Evolutionary conservation across 2,329 filamentous ascomycete genomes (phyloP).

Genomic region (Penicillium sp.): DNA sequence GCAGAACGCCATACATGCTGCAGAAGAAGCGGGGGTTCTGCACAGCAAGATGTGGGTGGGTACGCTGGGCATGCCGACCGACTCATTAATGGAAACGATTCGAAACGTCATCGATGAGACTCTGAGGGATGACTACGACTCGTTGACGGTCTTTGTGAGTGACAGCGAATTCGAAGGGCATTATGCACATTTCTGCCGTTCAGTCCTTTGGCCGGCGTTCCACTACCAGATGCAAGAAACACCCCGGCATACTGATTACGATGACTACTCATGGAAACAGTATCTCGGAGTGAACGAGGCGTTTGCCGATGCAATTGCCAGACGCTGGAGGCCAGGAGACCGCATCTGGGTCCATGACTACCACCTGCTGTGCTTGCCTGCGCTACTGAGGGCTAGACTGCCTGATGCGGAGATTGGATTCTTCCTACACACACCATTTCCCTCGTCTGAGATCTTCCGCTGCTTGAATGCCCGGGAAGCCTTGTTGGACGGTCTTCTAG

Average conservation of each 20-base stretch:
- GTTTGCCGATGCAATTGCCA: conserved; percentile 84
- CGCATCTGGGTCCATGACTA: conserved; percentile 96
- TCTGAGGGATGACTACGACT: conserved; percentile 77
- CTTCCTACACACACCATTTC: conserved; percentile 92
- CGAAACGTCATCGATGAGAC: conserved; percentile 81
- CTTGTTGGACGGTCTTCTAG: conserved; percentile 86
- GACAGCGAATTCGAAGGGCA: conserved; percentile 93
- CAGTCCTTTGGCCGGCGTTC: conserved; percentile 94
- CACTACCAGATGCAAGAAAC: conserved; percentile 97
- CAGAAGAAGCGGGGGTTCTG: conserved; percentile 67
- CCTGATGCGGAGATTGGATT: conserved; percentile 93
- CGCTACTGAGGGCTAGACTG: conserved; percentile 77
- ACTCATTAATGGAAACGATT: conserved; percentile 73
- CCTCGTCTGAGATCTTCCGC: conserved; percentile 91
- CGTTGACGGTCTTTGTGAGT: conserved; percentile 78
- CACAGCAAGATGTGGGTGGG: conserved; percentile 83
- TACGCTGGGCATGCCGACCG: conserved; percentile 89
- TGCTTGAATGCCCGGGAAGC: conserved; percentile 82
- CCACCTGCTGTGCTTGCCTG: conserved; percentile 83
- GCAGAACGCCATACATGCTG: conserved; percentile 82
- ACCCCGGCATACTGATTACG: conserved; percentile 94
- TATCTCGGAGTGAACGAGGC: conserved; percentile 90
- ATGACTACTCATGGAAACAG: conserved; percentile 93
- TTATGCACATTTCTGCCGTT: conserved; percentile 94
- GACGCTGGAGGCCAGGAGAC: conserved; percentile 89